Evolutionary conservation across 2,329 filamentous ascomycete species (phyloP).

Genomic region (Diaporthe velutina): DNA sequence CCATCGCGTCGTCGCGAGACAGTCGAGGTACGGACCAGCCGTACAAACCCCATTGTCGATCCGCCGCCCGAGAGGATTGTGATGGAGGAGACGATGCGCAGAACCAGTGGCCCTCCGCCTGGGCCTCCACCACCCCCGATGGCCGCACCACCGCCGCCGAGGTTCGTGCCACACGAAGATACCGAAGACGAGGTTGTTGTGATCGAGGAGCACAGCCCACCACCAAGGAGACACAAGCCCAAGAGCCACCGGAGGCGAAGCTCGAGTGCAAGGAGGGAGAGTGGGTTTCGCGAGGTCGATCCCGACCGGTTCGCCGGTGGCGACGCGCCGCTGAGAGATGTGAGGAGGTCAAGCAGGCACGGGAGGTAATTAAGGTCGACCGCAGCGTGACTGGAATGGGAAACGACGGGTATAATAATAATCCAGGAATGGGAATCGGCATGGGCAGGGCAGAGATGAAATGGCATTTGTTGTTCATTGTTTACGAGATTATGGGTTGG

Average conservation of each 20-base stretch:
- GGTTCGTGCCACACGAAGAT: conserved; percentile 40
- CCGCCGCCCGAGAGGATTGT: conserved; percentile 44
- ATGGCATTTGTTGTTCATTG: neutral
- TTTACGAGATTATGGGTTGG: conserved; percentile 11
- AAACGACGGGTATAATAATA: neutral
- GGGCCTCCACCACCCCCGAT: conserved; percentile 31
- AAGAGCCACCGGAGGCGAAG: conserved; percentile 41
- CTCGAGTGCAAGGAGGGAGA: conserved; percentile 45
- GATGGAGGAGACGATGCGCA: conserved; percentile 45
- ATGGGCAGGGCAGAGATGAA: conserved; percentile 1
- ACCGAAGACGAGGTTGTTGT: conserved; percentile 51
- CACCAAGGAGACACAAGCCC: conserved; percentile 43
- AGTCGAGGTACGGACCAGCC: conserved; percentile 46
- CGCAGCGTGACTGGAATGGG: neutral
- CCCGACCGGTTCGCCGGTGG: conserved; percentile 49
- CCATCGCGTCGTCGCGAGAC: conserved; percentile 42
- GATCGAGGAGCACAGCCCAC: conserved; percentile 50
- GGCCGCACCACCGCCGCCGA: conserved; percentile 34
- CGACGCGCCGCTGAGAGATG: conserved; percentile 46
- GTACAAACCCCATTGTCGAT: neutral
- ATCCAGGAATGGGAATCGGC: neutral
- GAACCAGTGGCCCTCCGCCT: conserved; percentile 38
- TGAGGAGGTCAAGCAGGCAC: conserved; percentile 50
- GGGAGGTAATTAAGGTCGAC: conserved; percentile 41
- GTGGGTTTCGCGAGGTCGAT: conserved; percentile 49